These are phyloP conservation scores for Cutaneotrichosporon arboriforme DNA, from an alignment of 1,284 basidiomycete genomes.

Conservation along the genomic window DNA sequence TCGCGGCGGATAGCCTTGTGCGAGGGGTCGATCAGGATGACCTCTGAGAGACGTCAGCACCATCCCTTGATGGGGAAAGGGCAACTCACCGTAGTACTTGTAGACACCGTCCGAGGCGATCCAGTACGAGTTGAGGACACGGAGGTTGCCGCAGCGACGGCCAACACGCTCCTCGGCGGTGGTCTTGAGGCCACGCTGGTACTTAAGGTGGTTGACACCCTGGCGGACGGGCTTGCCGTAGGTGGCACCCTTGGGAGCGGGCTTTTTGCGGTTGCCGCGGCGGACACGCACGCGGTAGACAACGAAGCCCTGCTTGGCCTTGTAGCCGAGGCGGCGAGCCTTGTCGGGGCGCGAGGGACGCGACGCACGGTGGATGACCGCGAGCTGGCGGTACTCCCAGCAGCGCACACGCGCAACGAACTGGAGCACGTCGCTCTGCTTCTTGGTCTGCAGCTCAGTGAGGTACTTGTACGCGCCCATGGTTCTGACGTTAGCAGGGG, in stretches of 20 bases:
- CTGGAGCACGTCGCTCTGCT: slow-evolving; percentile 74
- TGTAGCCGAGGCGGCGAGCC: slow-evolving; percentile 97
- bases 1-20: slow-evolving; percentile 77
- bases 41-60: slow-evolving; percentile 35
- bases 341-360: slow-evolving; percentile 98
- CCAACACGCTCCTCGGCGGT: slow-evolving; percentile 98
- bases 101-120: slow-evolving; percentile 99
- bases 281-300: slow-evolving; percentile 97
- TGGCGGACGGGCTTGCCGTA: slow-evolving; percentile 99
- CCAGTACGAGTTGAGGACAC: slow-evolving; percentile 99
- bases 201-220: slow-evolving; percentile 99
- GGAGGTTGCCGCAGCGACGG: slow-evolving; percentile 88
- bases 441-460: slow-evolving; percentile 66
- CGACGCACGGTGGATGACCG: slow-evolving; percentile 96
- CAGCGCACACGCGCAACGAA: slow-evolving; percentile 98
- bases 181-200: slow-evolving; percentile 86
- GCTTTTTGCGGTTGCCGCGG: slow-evolving; percentile 99
- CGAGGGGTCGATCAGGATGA: slow-evolving; percentile 83
- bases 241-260: slow-evolving; percentile 95
- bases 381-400: slow-evolving; percentile 99
- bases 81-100: slow-evolving; percentile 74
- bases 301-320: slow-evolving; percentile 99
- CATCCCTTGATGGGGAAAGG: neutral
- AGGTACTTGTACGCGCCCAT: slow-evolving; percentile 57
- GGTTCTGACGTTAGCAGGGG: neutral